Evolutionary conservation across 2,329 filamentous ascomycete species (phyloP), one percentile per base, ranked within the genome.

Genomic region (Colletotrichum sp.): DNA sequence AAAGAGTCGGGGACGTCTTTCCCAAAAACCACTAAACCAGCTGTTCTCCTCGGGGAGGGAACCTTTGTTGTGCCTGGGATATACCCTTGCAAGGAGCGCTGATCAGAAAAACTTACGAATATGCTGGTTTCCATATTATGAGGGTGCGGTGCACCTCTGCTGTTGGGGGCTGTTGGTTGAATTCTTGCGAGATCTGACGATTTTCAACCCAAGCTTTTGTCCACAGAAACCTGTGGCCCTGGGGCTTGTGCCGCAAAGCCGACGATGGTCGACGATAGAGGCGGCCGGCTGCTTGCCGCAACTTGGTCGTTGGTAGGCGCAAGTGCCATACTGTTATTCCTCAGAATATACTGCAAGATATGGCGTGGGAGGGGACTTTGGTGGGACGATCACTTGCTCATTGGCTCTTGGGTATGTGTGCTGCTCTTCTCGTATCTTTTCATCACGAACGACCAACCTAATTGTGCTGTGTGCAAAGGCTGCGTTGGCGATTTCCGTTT

Each of bases 271-370:
- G 63, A 76, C 64, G 77, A 82, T 25, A 80, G 82, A 78, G 79
- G 82, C 44, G 76, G 80, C 29, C 79, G 82, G 15, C 75, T 84
- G 16, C 64, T 84, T 6, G 82, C 78, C n/a, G 79, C 79, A 3
- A 82, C 80, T 29, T 85, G 83, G 83, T 80, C 81, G 4, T 57
- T 85, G 44, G 75, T 78, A 0, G 72, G 73, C 3, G 76, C 79
- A 2, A 79, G 79, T 49, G 80, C 76, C 6, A 64, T 83, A 1
- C 61, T 85, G 19, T 71, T 86, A 6, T 77, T 78, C 13, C 69
- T 85, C 22, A 80, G 84, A 8, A 68, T 85, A 34, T 86, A 86
- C 80, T 86, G 84, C 80, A 86, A 86, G 66, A 64, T 81, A 32
- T 82, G 81, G 79, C 80, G 83, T 15, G 81, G 81, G 2, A 80